phyloP scores from a whole-genome alignment of 2,329 filamentous ascomycete genomes.

The Fusarium proliferatum region DNA sequence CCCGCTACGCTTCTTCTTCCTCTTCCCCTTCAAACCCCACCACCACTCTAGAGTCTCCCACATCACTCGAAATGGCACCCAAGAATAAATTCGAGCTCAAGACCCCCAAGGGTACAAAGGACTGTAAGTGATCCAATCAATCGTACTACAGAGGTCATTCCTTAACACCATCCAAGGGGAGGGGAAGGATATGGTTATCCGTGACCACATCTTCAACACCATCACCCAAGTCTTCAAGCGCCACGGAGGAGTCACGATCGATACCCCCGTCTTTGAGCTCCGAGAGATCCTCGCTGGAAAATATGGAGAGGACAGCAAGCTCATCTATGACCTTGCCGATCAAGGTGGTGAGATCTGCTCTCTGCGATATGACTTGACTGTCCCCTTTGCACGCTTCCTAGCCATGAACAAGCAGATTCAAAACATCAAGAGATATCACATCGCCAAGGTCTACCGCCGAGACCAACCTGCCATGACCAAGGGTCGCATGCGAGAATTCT shows the following conservation, averaged over 20 bases:
- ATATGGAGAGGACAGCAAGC: constrained; percentile 91
- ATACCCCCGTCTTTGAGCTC: constrained; percentile 87
- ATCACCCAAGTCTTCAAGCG: constrained; percentile 85
- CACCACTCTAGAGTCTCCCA: constrained; percentile 38
- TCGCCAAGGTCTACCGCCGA: constrained; percentile 80
- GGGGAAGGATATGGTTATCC: constrained; percentile 81
- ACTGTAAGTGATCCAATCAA: constrained; percentile 63
- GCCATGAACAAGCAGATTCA: constrained; percentile 88
- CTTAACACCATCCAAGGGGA: constrained; percentile 58
- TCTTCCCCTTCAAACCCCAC: constrained; percentile 17
- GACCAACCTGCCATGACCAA: constrained; percentile 77
- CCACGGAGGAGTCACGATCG: constrained; percentile 82
- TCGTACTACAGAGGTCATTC: background rate
- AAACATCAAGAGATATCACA: constrained; percentile 93
- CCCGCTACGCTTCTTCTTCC: constrained; percentile 38
- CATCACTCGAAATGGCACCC: constrained; percentile 44
- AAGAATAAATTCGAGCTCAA: constrained; percentile 67
- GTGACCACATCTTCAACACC: constrained; percentile 81
- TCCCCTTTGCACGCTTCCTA: constrained; percentile 91
- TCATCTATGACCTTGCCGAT: constrained; percentile 89
- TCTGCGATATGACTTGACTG: constrained; percentile 87
- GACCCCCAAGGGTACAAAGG: constrained; percentile 90
- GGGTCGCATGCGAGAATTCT: constrained; percentile 94
- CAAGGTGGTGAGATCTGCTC: constrained; percentile 83
- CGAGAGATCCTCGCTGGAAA: constrained; percentile 89